Evolutionary conservation across 495 filamentous ascomycete species (phyloP), one percentile per base, ranked within the genome.

Genomic region (Aspergillus funiculosus): DNA sequence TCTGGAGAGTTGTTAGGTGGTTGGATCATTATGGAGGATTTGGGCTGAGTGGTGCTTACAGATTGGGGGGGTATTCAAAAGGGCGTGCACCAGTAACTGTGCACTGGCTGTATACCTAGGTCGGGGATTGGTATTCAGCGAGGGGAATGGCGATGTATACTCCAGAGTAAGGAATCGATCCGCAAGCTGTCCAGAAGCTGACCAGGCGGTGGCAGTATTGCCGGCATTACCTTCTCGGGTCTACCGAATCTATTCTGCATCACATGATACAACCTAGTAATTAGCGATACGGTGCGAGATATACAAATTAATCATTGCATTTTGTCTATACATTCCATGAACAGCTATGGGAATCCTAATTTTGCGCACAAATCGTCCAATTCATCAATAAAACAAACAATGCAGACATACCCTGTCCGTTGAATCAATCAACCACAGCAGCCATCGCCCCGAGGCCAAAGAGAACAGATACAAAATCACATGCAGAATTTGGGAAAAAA

Each of bases 131-230:
- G n/a, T n/a, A n/a, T n/a, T n/a, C n/a, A n/a, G n/a, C n/a, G n/a
- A n/a, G n/a, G n/a, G n/a, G n/a, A n/a, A n/a, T n/a, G n/a, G n/a
- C n/a, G n/a, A n/a, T n/a, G n/a, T n/a, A n/a, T n/a, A n/a, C n/a
- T n/a, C n/a, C n/a, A n/a, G n/a, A n/a, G n/a, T n/a, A n/a, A n/a
- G n/a, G n/a, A n/a, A n/a, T n/a, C n/a, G n/a, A 46, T 4, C 26
- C 44, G 50, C 44, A 53, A 54, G 46, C 36, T 54, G 51, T 49
- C 51, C 46, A 46, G 41, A 35, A 35, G 11, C n/a, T 15, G 26
- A 25, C 25, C 39, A 26, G 36, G 43, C 46, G 46, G 52, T 43
- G 43, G 21, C 18, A 13, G 14, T 35, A 35, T n/a, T 48, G 48
- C 44, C 41, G 34, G 27, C 21, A 35, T 2, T 18, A 28, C 17